Conservation (phyloP, 139 green algal genomes). For the Tetraselmis chui region DNA sequence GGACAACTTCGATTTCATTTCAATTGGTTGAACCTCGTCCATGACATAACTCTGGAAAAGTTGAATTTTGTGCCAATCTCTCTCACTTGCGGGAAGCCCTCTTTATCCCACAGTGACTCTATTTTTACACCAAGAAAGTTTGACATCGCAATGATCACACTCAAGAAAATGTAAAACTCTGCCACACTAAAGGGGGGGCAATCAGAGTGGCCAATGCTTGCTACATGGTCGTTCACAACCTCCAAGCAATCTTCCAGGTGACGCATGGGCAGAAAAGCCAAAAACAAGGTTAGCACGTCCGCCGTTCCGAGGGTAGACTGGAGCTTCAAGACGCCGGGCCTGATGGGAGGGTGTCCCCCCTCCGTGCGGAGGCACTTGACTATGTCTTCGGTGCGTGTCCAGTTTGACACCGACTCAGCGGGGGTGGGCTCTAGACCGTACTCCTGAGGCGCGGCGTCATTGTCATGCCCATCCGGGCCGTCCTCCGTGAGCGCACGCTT, state of each 20-base stretch:
- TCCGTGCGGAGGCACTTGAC: background rate
- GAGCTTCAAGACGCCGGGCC: background rate
- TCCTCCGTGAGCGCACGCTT: background rate
- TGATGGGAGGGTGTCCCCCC: background rate
- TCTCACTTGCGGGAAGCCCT: background rate
- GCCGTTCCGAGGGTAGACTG: background rate
- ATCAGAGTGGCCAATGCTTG: background rate
- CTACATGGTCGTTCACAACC: background rate
- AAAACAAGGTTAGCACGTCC: background rate
- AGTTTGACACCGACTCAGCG: background rate
- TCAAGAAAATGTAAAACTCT: background rate
- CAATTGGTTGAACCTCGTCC: background rate
- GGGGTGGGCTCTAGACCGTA: background rate
- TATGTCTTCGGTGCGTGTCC: background rate
- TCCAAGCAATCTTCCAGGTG: background rate
- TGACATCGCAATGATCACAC: background rate
- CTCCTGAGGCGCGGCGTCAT: background rate
- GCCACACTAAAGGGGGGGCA: background rate
- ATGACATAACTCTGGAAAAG: background rate
- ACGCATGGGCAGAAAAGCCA: background rate
- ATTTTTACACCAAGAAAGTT: background rate
- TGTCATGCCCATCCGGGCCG: background rate
- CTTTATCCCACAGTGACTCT: background rate
- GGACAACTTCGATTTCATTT: too few species aligned
- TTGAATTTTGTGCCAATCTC: background rate